Evolutionary conservation across 805 yeast genomes (phyloP), one percentile per base, ranked within the genome.

Genomic region (Starmerella roubikii): DNA sequence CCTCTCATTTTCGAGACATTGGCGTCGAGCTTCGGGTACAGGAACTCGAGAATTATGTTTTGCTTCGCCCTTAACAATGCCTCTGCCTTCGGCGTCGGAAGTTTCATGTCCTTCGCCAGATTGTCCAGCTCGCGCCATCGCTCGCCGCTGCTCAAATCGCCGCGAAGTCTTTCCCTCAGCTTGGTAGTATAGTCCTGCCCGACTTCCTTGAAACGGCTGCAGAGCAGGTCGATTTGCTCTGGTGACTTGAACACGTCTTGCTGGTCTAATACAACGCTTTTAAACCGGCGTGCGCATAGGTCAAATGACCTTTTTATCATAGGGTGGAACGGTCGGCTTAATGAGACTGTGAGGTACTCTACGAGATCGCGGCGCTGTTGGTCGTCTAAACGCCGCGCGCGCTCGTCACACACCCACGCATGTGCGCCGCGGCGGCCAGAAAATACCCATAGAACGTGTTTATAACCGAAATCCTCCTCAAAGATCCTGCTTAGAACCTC

Each of bases 341-440:
- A 66, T 67, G 54, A 15, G 1, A 86, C 77, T 50, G 83, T 88
- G 56, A 91, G 58, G 56, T 91, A 91, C 48, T 82, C 86, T 24
- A 86, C 77, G 11, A 91, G 71, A 3, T 93, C 74, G 51, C 78
- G 68, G 52, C 98, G 71, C 44, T 74, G 72, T 4, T 64, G 52
- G 56, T 91, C 97, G 46, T 73, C 79, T 45, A 91, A 59, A 1
- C 57, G 52, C 40, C 96, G 64, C 1, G 96, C 95, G 34, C 86
- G 64, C 39, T 69, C 60, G 56, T 91, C 98, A 59, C 94, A 81
- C 19, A 91, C 69, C 98, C 98, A 91, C 54, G 97, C 93, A 67
- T 91, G 98, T 13, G 93, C 94, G 59, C 98, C 98, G 71, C 98
- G 81, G 67, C 98, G 79, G 34, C 98, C 98, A 1, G 95, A 84